phyloP scores from a whole-genome alignment of 768 basidiomycete genomes.

The Sistotremastrum niveocremeum region DNA sequence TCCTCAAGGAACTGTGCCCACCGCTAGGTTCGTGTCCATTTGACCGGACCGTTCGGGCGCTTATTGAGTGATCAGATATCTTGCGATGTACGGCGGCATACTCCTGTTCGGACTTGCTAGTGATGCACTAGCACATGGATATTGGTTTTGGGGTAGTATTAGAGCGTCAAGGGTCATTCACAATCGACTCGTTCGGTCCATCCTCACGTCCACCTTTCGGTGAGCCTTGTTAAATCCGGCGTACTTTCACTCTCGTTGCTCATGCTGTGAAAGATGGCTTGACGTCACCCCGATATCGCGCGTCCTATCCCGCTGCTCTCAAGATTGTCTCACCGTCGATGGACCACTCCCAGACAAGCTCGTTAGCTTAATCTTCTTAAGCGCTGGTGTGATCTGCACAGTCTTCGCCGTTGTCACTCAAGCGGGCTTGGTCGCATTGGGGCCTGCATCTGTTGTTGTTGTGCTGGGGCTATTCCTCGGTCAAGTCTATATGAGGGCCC shows the following conservation, averaged over 20 bases:
- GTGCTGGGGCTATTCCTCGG: constrained; percentile 28
- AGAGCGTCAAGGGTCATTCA: constrained; percentile 6
- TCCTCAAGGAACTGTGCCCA: not conserved
- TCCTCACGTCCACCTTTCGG: constrained; percentile 6
- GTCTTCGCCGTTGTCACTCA: constrained; percentile 30
- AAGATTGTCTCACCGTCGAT: constrained; percentile 9
- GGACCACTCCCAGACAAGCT: constrained; percentile 8
- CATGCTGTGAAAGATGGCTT: constrained; percentile 13
- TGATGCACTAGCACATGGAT: constrained; percentile 4
- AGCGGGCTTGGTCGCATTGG: constrained; percentile 27
- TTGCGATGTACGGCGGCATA: no score
- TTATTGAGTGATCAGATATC: no score
- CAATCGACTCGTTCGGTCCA: not conserved
- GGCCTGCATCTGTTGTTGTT: constrained; percentile 21
- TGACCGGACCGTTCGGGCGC: no score
- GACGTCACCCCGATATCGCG: constrained; percentile 18
- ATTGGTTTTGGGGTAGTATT: not conserved
- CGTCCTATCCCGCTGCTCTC: constrained; percentile 18
- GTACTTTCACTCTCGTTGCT: not conserved
- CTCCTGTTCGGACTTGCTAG: not conserved
- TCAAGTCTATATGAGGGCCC: constrained; percentile 40
- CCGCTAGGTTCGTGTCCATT: not conserved
- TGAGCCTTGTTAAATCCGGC: constrained; percentile 3
- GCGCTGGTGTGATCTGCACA: constrained; percentile 25
- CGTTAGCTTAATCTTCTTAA: constrained; percentile 16